These are phyloP conservation scores for Microsporum ferrugineum DNA, from an alignment of 2,329 filamentous ascomycete genomes.

Conservation along the genomic window DNA sequence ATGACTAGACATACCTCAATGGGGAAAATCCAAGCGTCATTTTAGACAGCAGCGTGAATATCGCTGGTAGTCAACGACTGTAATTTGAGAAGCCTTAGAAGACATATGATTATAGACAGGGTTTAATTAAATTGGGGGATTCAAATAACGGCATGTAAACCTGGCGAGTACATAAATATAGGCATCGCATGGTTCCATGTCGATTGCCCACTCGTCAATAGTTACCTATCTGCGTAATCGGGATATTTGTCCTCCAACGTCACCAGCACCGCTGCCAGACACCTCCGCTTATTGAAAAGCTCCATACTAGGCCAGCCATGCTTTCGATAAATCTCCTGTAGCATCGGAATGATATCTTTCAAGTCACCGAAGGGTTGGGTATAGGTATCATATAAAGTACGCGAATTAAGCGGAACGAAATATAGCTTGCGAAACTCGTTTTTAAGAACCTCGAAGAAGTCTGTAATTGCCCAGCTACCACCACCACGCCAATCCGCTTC, in stretches of 20 bases:
- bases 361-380: neutral
- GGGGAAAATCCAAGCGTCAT: too few species aligned
- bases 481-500: conserved; percentile 17
- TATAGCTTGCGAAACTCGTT: conserved; percentile 16
- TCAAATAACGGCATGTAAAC: neutral
- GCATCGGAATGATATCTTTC: conserved; percentile 8
- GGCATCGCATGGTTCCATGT: neutral
- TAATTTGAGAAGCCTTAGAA: too few species aligned
- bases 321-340: conserved; percentile 21
- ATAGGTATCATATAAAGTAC: conserved; percentile 13
- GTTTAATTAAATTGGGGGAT: too few species aligned
- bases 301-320: conserved; percentile 25
- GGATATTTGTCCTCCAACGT: conserved; percentile 14
- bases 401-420: conserved; percentile 15
- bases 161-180: neutral
- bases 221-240: conserved; percentile 16
- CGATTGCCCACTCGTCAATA: neutral
- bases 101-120: too few species aligned
- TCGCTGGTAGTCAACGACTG: too few species aligned
- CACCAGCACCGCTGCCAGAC: conserved; percentile 15
- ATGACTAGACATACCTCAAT: too few species aligned
- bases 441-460: conserved; percentile 21
- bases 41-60: too few species aligned
- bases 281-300: conserved; percentile 22
- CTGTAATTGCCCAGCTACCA: conserved; percentile 17